Base-by-base conservation (phyloP, 176 grass and related monocot species). In the Elaeis guineensis region DNA sequence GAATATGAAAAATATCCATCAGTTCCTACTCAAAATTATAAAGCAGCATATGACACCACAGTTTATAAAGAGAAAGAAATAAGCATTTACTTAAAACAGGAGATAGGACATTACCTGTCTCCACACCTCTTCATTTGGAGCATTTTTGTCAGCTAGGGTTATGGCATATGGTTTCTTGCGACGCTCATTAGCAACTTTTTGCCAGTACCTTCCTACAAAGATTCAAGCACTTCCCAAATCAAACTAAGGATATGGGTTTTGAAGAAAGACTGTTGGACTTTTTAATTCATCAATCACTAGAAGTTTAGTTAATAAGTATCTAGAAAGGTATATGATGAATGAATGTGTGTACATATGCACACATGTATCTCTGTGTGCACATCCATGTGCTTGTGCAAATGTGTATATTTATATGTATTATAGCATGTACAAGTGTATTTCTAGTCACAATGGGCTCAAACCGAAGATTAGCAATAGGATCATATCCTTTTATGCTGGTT, bases 81-180 rank as follows among this genome's bases (percentile, higher is more conserved):
- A 53, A 62, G 32, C 18, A 63, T 70, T 44, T 44, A 44, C 14
- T 14, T 19, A 52, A 52, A 58, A 51, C 19, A 63, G 57, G 72
- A 25, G 61, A 19, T 23, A 26, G 39, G 75, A 63, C 49, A 70
- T 76, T 77, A 58, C 92, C 87, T 97, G 87, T 58, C 73, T 82
- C 92, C 92, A 97, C 49, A 97, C 92, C 85, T 91, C 92, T 74
- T 97, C 87, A 9, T 97, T 97, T 75, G 92, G 92, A 29, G 92
- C 92, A 83, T 97, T 97, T 84, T 97, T 97, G 72, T 97, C 92
- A 71, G 92, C 92, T 12, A 97, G 83, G 35, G 87, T 97, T 85
- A 97, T 91, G 69, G 81, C 61, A 77, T 69, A 82, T 65, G 87
- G 92, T 73, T 87, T 97, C 72, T 91, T 91, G 69, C 75, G 91